Percentiles rank a stretch among this genome's conserved stretches.
Conservation (phyloP, 2,329 filamentous ascomycete genomes). For the Fusarium torulosum region DNA sequence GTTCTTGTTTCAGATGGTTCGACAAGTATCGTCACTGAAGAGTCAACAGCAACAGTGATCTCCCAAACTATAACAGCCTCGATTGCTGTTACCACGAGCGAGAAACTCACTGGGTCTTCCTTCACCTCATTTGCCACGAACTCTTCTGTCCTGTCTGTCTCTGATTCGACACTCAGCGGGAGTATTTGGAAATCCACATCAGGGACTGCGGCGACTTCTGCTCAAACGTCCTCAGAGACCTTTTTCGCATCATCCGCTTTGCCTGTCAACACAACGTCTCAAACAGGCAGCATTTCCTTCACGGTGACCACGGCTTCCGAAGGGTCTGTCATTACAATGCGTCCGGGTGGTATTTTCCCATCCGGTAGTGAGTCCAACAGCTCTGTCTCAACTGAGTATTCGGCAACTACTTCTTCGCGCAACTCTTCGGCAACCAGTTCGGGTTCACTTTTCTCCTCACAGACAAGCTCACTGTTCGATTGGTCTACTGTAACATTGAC, state of each 20-base stretch:
- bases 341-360: constrained; percentile 26
- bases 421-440: constrained; percentile 15
- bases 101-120: background rate
- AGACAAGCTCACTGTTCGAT: constrained; percentile 15
- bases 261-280: constrained; percentile 17
- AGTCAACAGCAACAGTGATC: background rate
- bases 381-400: constrained; percentile 16
- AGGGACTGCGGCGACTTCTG: background rate
- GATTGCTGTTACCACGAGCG: constrained; percentile 3
- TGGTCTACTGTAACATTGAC: constrained; percentile 39
- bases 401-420: constrained; percentile 10
- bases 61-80: constrained; percentile 3
- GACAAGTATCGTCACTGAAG: constrained; percentile 5
- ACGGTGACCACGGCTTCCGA: constrained; percentile 27
- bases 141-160: constrained; percentile 10
- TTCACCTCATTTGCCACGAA: constrained; percentile 3
- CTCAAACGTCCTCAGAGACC: constrained; percentile 1
- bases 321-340: constrained; percentile 35
- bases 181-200: constrained; percentile 4
- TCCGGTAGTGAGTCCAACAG: constrained; percentile 20
- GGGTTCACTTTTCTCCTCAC: background rate
- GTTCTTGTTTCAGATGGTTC: constrained; percentile 1
- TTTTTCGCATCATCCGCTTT: constrained; percentile 21
- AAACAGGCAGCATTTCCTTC: background rate
- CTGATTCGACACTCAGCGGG: background rate